These are phyloP conservation scores for Rutstroemia sp. DNA, from an alignment of 2,329 filamentous ascomycete genomes.

Conservation along the genomic window DNA sequence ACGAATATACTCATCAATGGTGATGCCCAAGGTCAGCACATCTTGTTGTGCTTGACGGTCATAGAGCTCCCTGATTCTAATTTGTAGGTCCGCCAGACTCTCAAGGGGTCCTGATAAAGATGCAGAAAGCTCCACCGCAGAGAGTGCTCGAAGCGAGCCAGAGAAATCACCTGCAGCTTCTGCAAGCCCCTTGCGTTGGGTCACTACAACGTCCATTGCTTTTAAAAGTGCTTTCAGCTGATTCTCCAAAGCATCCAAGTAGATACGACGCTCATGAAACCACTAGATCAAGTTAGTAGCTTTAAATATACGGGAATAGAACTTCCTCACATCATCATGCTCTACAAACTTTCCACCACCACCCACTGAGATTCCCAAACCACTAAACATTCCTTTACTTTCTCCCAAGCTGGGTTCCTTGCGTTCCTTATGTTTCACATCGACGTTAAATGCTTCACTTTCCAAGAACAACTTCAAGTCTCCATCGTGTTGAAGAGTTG, in stretches of 20 bases:
- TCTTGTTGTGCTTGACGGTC: constrained; percentile 96
- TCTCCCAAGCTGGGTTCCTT: constrained; percentile 79
- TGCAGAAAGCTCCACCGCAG: constrained; percentile 85
- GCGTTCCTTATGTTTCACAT: constrained; percentile 96
- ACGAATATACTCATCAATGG: constrained; percentile 96
- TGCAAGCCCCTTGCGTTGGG: constrained; percentile 85
- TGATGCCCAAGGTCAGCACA: constrained; percentile 90
- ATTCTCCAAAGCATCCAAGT: constrained; percentile 86
- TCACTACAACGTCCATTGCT: constrained; percentile 87
- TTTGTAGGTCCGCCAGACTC: constrained; percentile 84
- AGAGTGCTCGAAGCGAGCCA: constrained; percentile 83
- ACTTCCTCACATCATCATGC: constrained; percentile 74
- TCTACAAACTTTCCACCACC: constrained; percentile 86
- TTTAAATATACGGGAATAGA: not conserved
- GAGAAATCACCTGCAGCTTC: constrained; percentile 93
- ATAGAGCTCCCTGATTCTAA: constrained; percentile 91
- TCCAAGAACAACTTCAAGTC: constrained; percentile 96
- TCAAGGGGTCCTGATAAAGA: constrained; percentile 83
- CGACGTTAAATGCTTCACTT: constrained; percentile 90
- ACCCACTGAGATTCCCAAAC: constrained; percentile 71
- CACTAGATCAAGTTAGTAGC: constrained; percentile 48
- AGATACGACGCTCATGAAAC: constrained; percentile 95
- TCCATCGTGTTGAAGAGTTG: constrained; percentile 82
- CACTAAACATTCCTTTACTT: constrained; percentile 88
- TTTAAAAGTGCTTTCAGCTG: constrained; percentile 88